Evolutionary conservation across 2,329 filamentous ascomycete genomes (phyloP), one percentile per base, ranked within the genome.

Genomic region (Podosphaera fusca): DNA sequence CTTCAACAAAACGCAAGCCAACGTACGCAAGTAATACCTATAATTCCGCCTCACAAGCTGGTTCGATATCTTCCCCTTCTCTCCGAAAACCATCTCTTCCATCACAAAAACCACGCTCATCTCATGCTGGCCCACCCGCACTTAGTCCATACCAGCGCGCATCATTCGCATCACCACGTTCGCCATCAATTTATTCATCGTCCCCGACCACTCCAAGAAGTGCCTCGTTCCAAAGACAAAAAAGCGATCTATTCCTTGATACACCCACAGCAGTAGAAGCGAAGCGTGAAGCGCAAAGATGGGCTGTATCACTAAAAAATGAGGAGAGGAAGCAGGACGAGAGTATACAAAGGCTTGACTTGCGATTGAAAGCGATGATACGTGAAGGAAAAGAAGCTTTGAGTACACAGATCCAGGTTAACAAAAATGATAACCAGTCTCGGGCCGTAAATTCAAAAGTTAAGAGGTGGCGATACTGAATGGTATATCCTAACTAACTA

Each of bases 341-440:
- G 49, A 81, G 84, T 56, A 84, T 96, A 63, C 81, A 80, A 54
- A 79, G 83, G 33, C 81, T 96, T 69, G 94, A 92, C 66, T 75
- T 79, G 53, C 80, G 85, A 63, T 72, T 96, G 53, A 79, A 85
- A 65, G 84, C 82, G 38, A 87, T 98, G 84, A 94, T 98, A 57
- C 76, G 82, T 1, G 84, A 96, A 69, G 92, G 89, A 0, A 84
- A 84, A 63, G 84, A 92, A 68, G 92, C 92, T 1, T 70, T 98
- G 21, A 89, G 83, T 1, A 85, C 84, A 29, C 84, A 73, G 46
- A 59, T 66, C 1, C 61, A 63, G 47, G 61, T 66, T 34, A 63
- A 64, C 52, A 61, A 62, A 38, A 61, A 64, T 42, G 63, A 65
- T 58, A 63, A 63, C 47, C 52, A 55, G 21, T 56, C 56, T 45